Percentiles rank a stretch among this genome's conserved stretches.
These are phyloP conservation scores for Tricholoma flavovirens DNA, from an alignment of 768 basidiomycete species.

Conservation along the genomic window DNA sequence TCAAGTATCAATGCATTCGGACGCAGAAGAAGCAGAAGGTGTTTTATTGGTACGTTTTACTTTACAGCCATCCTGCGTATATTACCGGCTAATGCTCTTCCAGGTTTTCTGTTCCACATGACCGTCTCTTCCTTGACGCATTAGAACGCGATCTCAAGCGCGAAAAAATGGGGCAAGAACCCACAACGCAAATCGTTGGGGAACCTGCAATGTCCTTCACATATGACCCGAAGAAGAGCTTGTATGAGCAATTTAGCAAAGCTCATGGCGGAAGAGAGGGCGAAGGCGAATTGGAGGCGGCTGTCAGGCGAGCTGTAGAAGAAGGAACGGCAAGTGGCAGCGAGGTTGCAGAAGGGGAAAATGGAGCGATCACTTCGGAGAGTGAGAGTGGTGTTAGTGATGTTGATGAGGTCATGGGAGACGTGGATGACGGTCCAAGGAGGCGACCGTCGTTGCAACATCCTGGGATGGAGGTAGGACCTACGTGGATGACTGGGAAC, in stretches of 20 bases:
- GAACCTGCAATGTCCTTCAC: constrained; percentile 88
- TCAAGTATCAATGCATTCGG: constrained; percentile 95
- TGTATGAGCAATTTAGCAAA: constrained; percentile 83
- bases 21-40: constrained; percentile 99
- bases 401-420: constrained; percentile 17
- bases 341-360: constrained; percentile 12
- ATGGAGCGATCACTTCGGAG: constrained; percentile 20
- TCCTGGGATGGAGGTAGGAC: constrained; percentile 33
- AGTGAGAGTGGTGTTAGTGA: constrained; percentile 20
- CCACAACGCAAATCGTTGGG: constrained; percentile 65
- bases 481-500: constrained; percentile 78
- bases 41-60: constrained; percentile 79
- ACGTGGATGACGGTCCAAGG: constrained; percentile 14
- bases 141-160: constrained; percentile 94
- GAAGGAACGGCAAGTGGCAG: constrained; percentile 15
- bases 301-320: constrained; percentile 28
- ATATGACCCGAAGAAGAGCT: constrained; percentile 78
- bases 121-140: constrained; percentile 94
- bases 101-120: constrained; percentile 97
- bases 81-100: background rate
- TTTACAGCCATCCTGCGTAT: constrained; percentile 1
- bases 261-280: constrained; percentile 35
- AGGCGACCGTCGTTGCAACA: constrained; percentile 15
- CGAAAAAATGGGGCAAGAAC: constrained; percentile 84
- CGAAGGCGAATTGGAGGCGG: constrained; percentile 34